These are phyloP conservation scores for Cytospora mali DNA, from an alignment of 2,329 filamentous ascomycete species.

Conservation along the genomic window DNA sequence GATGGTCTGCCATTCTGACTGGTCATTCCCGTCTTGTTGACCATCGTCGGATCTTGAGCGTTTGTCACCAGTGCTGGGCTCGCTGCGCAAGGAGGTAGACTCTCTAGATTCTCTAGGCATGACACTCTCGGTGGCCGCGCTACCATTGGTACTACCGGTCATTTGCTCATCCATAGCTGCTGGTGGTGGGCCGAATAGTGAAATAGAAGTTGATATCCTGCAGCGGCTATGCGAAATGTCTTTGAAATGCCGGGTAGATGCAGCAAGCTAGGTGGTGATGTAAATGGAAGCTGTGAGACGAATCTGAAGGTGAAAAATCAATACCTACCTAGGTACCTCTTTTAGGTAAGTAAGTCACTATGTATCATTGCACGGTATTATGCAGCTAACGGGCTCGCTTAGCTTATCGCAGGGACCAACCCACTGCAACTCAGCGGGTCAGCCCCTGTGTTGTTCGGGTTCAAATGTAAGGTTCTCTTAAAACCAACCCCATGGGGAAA, in stretches of 20 bases:
- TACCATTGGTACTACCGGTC: neutral
- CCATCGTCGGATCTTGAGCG: conserved; percentile 23
- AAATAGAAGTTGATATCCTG: neutral
- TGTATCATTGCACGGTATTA: neutral
- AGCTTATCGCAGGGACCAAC: neutral
- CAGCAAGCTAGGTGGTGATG: neutral
- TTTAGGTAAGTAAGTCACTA: neutral
- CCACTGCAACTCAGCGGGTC: neutral
- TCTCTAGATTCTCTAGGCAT: neutral
- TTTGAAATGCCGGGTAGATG: neutral
- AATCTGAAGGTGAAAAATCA: neutral
- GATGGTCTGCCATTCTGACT: conserved; percentile 53
- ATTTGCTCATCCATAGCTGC: neutral
- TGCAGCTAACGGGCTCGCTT: neutral
- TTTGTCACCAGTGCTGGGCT: conserved; percentile 24
- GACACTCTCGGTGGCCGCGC: neutral
- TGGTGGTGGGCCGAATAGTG: neutral
- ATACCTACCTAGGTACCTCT: neutral
- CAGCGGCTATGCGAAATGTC: neutral
- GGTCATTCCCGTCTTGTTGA: conserved; percentile 36
- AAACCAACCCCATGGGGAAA: neutral
- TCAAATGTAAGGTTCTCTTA: no score
- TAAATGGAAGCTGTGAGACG: neutral
- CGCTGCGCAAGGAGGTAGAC: conserved; percentile 18
- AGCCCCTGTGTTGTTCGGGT: neutral